These are phyloP conservation scores for Beta corolliflora DNA, from an alignment of 179 eudicot genomes.

Conservation along the genomic window DNA sequence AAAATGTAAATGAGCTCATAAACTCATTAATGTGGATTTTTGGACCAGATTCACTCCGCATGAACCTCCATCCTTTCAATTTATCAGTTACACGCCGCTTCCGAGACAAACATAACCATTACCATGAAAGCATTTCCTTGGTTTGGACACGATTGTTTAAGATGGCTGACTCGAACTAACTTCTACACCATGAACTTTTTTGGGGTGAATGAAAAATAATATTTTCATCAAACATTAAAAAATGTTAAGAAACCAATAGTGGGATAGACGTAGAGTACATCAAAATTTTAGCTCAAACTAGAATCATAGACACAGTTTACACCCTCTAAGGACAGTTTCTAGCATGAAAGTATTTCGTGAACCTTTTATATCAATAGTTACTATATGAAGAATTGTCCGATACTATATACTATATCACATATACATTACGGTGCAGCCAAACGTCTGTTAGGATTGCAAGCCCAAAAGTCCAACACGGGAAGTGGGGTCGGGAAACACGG, in stretches of 20 bases:
- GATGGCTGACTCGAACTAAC: background rate
- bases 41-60: no score
- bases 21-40: no score
- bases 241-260: background rate
- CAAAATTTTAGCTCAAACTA: background rate
- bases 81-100: no score
- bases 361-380: background rate
- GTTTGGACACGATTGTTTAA: background rate
- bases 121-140: no score
- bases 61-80: no score
- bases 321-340: background rate
- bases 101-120: no score
- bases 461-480: no score
- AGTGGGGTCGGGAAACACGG: no score
- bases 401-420: no score
- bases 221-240: background rate
- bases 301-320: background rate
- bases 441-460: no score
- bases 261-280: background rate
- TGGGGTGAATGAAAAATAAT: background rate
- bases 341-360: background rate
- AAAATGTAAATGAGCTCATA: no score
- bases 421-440: background rate
- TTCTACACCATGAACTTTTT: background rate
- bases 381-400: background rate